These are phyloP conservation scores for Begonia peltatifolia DNA, from an alignment of 306 rosid genomes.

Conservation along the genomic window DNA sequence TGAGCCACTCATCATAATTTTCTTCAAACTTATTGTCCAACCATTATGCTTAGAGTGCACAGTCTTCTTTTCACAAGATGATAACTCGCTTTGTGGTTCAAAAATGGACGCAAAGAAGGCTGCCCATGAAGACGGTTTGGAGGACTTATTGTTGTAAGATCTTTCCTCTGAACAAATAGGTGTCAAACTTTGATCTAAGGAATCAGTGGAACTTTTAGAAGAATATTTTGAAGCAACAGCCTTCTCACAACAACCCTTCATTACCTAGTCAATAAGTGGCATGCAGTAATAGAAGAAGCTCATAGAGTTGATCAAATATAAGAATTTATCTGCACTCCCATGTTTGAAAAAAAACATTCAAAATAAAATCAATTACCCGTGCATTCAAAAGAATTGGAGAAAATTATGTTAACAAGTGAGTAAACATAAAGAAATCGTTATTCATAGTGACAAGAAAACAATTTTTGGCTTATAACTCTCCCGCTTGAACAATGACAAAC, in stretches of 20 bases:
- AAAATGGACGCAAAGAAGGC: slow-evolving; percentile 59
- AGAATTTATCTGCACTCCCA: background rate
- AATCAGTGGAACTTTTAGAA: slow-evolving; percentile 41
- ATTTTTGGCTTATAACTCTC: too few relatives aligned
- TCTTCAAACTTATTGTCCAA: slow-evolving; percentile 76
- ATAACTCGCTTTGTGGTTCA: slow-evolving; percentile 59
- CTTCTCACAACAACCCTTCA: slow-evolving; percentile 50
- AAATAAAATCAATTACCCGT: too few relatives aligned
- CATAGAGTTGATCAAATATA: background rate
- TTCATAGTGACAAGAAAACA: too few relatives aligned
- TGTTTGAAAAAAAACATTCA: background rate
- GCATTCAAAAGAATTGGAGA: too few relatives aligned
- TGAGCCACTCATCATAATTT: slow-evolving; percentile 48
- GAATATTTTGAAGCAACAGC: slow-evolving; percentile 40
- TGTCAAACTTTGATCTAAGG: slow-evolving; percentile 28
- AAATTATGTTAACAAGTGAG: too few relatives aligned
- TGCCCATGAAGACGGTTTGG: slow-evolving; percentile 69
- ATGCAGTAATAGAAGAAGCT: slow-evolving; percentile 34
- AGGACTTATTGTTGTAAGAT: slow-evolving; percentile 34
- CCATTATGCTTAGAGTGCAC: slow-evolving; percentile 46
- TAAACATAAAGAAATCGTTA: too few relatives aligned
- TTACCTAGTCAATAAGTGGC: slow-evolving; percentile 40
- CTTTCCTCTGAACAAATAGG: slow-evolving; percentile 38
- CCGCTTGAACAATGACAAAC: too few relatives aligned
- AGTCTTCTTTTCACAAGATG: slow-evolving; percentile 56